Base-by-base conservation (phyloP, 441 rosid species). In the Lepidium campestre region DNA sequence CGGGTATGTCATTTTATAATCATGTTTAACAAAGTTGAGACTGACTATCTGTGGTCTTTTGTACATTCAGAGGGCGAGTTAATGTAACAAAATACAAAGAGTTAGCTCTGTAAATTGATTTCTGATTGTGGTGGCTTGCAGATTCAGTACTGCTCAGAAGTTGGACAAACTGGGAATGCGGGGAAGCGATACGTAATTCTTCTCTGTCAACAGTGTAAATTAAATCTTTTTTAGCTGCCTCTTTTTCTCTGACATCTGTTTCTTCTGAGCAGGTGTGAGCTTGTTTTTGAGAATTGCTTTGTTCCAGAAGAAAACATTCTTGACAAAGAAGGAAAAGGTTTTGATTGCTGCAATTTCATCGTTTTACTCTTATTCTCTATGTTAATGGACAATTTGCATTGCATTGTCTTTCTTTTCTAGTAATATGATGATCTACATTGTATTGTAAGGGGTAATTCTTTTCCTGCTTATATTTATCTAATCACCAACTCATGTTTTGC, bases 111-210 rank as follows among this genome's bases (percentile, higher is more conserved):
- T 29, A 67, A 44, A 22, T 47, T n/a, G 6, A 23, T 62, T 46
- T 36, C 6, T 60, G 14, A 29, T 70, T 70, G 32, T 73, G 72
- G 32, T 77, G 67, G 31, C 19, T 71, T 78, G 80, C 94, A 94
- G 99, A 80, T 94, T 86, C 78, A 86, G 88, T 72, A 91, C 96
- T 35, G 99, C 99, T 71, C 97, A 94, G 82, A 94, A 94, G 65
- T 73, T 94, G 77, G 99, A 94, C 83, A 94, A 91, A 78, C 96
- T 87, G 46, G 97, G 97, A 64, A 93, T 94, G 97, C 88, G 96
- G 17, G 99, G 99, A 80, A 91, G 99, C 62, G 99, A 93, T 76
- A 93, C 97, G 93, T 93, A 85, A 49, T 82, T 40, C 37, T 49
- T 47, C 62, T 52, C 66, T 40, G 71, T 76, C 37, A 68, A 8